These are phyloP conservation scores for Auriscalpium vulgare DNA, from an alignment of 768 basidiomycete species.

Conservation along the genomic window DNA sequence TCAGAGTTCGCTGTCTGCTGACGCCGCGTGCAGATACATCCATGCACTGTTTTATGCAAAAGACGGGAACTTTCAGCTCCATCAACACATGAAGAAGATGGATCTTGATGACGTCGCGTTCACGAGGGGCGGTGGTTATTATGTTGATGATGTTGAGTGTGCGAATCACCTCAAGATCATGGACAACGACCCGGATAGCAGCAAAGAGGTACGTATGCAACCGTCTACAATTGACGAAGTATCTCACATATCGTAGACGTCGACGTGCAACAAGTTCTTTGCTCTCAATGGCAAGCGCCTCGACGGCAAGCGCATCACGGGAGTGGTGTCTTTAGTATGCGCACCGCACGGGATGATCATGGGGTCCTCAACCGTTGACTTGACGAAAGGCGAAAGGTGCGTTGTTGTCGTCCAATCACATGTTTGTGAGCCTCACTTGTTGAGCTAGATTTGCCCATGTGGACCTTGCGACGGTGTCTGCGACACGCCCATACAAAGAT, in stretches of 20 bases:
- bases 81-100: neutral
- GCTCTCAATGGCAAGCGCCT: neutral
- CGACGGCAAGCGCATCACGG: neutral
- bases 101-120: neutral
- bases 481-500: neutral
- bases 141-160: neutral
- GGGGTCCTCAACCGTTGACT: neutral
- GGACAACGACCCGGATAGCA: neutral
- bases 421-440: neutral
- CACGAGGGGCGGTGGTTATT: neutral
- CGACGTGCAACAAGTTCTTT: neutral
- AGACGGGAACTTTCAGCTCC: neutral
- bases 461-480: neutral
- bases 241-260: neutral
- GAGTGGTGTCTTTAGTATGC: neutral
- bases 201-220: neutral
- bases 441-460: neutral
- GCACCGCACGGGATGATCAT: neutral
- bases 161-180: neutral
- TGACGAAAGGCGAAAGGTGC: neutral
- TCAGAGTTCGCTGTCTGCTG: neutral
- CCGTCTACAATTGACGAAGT: no score
- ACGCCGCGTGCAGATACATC: neutral
- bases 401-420: neutral
- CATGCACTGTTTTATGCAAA: neutral